A percentile compares a stretch with the other conserved stretches of the same genome.
Evolutionary conservation across 805 yeast species (phyloP).

Genomic region (Lipomyces anomalus): DNA sequence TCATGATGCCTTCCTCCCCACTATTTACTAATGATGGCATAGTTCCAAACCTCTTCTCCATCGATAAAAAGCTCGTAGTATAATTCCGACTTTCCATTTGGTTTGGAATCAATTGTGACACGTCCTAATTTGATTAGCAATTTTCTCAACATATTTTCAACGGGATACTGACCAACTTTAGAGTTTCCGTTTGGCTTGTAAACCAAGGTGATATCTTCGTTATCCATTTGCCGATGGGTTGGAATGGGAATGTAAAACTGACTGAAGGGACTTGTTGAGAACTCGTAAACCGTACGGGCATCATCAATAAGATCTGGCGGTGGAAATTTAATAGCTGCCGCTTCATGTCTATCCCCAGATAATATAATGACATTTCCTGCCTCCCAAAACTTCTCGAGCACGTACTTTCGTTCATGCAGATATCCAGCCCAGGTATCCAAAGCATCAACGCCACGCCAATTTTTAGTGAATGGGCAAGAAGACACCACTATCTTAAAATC

Average conservation of each 20-base stretch:
- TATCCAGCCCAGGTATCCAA: slow-evolving; percentile 27
- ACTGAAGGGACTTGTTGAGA: slow-evolving; percentile 26
- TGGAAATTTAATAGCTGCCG: slow-evolving; percentile 27
- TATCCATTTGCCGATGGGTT: slow-evolving; percentile 15
- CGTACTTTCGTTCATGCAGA: slow-evolving; percentile 18
- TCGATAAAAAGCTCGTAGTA: slow-evolving; percentile 12
- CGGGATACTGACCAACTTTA: slow-evolving; percentile 23
- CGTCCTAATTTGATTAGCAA: slow-evolving; percentile 4
- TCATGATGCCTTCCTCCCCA: too few relatives aligned
- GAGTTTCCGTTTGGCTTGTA: slow-evolving; percentile 22
- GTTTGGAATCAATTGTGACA: too few relatives aligned
- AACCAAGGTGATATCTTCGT: slow-evolving; percentile 22
- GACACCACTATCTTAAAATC: slow-evolving; percentile 26
- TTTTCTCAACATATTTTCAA: too few relatives aligned
- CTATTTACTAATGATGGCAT: too few relatives aligned
- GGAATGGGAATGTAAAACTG: slow-evolving; percentile 25
- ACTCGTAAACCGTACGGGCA: slow-evolving; percentile 20
- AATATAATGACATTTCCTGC: slow-evolving; percentile 16
- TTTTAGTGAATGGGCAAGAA: slow-evolving; percentile 27
- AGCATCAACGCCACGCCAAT: slow-evolving; percentile 23
- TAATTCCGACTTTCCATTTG: neutral
- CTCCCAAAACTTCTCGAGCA: slow-evolving; percentile 19
- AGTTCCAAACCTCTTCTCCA: slow-evolving; percentile 17
- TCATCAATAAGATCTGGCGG: slow-evolving; percentile 8
- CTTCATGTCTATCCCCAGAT: slow-evolving; percentile 28